A percentile compares a stretch with the other conserved stretches of the same genome.
Conservation (phyloP, 2,329 filamentous ascomycete genomes). For the Arthroderma sp. region DNA sequence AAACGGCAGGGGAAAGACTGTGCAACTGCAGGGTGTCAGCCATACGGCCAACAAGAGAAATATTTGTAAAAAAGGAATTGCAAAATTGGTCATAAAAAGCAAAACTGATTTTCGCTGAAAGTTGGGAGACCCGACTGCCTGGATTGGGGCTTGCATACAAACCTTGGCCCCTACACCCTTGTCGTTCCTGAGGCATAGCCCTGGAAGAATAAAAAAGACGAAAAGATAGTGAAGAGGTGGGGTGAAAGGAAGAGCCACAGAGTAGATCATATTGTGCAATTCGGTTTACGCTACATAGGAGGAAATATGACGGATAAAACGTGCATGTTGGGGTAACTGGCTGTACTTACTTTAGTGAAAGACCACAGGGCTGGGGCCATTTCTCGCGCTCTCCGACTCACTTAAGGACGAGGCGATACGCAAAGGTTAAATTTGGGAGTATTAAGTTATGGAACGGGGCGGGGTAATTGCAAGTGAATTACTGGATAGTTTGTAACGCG, state of each 20-base stretch:
- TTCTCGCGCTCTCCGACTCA: background rate
- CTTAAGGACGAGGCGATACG: background rate
- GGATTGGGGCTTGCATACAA: background rate
- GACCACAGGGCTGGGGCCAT: background rate
- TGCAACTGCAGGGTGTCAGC: slow-evolving; percentile 2
- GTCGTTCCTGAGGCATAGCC: slow-evolving; percentile 1
- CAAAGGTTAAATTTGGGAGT: background rate
- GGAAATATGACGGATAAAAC: background rate
- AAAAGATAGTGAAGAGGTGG: background rate
- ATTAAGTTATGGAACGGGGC: slow-evolving; percentile 3
- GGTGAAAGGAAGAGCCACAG: background rate
- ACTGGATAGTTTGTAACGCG: slow-evolving; percentile 12
- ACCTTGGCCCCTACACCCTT: background rate
- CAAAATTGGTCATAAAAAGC: background rate
- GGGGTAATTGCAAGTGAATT: slow-evolving; percentile 12
- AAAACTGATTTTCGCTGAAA: background rate
- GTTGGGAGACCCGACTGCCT: background rate
- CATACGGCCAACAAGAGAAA: background rate
- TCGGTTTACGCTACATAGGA: background rate
- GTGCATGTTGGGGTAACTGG: background rate
- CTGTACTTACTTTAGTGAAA: background rate
- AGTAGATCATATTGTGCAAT: background rate
- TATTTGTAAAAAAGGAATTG: background rate
- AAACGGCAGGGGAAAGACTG: background rate
- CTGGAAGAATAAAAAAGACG: background rate